Base-by-base conservation (phyloP, 495 filamentous ascomycete genomes). In the Xylaria grammica region DNA sequence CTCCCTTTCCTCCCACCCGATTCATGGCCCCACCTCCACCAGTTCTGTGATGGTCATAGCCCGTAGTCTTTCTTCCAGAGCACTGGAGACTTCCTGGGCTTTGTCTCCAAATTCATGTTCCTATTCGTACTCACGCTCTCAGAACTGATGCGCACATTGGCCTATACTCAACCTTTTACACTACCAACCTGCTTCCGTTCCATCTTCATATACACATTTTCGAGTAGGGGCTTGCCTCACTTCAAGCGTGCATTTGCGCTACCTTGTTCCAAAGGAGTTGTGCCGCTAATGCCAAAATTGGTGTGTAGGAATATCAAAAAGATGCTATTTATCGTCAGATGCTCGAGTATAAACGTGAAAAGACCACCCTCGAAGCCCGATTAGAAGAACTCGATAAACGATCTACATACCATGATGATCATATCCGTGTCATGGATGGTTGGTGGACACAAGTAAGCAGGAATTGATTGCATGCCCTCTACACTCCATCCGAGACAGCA, bases 261-360 rank as follows among this genome's bases (percentile, higher is more conserved):
- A 60, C 50, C 63, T 67, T 55, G 69, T 49, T 60, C 57, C 58
- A 62, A 63, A 58, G 62, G 60, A 22, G 34, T 50, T 52, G 55
- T 62, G 62, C 69, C 62, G 65, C 72, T 74, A 66, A 74, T 44
- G n/a, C 34, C 62, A 66, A 63, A 69, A 60, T 60, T 72, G 72
- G 71, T 75, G 71, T 77, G 75, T 74, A 99, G 95, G 87, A 89
- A 68, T 97, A 92, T 72, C 93, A 97, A 80, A 99, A 99, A 77
- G 95, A 97, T 83, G 95, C 95, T 62, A 97, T 99, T 72, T 89
- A 91, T 73, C 91, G 95, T 30, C 94, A 97, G 73, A 97, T 99
- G 94, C 89, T 90, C 69, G 96, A 98, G 75, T 97, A 93, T 74
- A 97, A 97, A 77, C 86, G 96, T 51, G 92, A 97, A 72, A 92